Percentiles rank a stretch among this genome's conserved stretches.
These are phyloP conservation scores for Cutaneotrichosporon cyanovorans DNA, from an alignment of 1,284 basidiomycete genomes.

Conservation along the genomic window DNA sequence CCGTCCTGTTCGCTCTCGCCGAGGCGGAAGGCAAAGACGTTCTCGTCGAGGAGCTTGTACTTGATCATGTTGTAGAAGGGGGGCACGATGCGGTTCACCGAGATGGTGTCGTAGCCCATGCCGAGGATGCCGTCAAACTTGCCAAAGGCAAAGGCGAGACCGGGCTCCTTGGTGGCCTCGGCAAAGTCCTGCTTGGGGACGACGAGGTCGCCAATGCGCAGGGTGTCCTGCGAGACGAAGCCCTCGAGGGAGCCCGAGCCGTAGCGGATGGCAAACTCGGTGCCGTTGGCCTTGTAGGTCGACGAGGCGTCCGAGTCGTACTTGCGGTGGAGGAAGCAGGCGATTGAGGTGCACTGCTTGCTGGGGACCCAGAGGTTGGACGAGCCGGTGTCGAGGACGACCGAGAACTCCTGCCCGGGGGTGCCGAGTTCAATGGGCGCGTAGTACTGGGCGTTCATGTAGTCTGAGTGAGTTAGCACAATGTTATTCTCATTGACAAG, in stretches of 20 bases:
- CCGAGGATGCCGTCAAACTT: constrained; percentile 96
- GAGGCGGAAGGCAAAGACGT: constrained; percentile 91
- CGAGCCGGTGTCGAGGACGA: constrained; percentile 63
- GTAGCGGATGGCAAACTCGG: constrained; percentile 87
- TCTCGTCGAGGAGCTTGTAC: constrained; percentile 69
- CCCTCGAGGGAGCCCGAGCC: constrained; percentile 97
- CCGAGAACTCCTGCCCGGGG: constrained; percentile 48
- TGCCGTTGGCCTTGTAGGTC: constrained; percentile 86
- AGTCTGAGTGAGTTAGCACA: constrained; percentile 54
- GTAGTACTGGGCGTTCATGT: constrained; percentile 97
- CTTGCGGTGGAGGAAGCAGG: constrained; percentile 89
- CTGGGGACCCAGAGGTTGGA: constrained; percentile 63
- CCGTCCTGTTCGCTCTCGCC: constrained; percentile 77
- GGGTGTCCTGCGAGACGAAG: constrained; percentile 77
- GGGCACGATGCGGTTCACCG: constrained; percentile 83
- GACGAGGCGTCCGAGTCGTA: constrained; percentile 80
- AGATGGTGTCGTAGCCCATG: constrained; percentile 89
- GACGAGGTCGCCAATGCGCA: constrained; percentile 75
- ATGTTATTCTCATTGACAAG: not conserved
- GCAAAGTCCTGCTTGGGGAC: constrained; percentile 83
- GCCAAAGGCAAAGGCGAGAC: constrained; percentile 90
- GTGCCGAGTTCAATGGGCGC: constrained; percentile 72
- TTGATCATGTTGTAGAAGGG: constrained; percentile 95
- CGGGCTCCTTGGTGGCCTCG: constrained; percentile 93
- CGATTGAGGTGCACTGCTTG: constrained; percentile 80